Conservation (phyloP, 2,329 filamentous ascomycete species). For the Mycogone perniciosa region DNA sequence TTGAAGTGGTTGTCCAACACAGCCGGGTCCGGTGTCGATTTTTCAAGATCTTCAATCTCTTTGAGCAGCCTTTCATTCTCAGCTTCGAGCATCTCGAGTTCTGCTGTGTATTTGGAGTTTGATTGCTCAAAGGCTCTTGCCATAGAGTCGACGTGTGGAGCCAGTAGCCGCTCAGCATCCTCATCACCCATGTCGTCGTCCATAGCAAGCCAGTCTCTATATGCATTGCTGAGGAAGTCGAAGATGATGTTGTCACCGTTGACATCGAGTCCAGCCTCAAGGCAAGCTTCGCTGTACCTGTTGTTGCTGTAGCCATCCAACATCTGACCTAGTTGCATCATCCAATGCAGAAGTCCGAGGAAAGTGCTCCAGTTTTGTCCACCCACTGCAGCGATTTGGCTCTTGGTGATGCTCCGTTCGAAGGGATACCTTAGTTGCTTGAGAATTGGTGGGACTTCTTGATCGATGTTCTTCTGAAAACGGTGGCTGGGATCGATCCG, state of each 20-base stretch:
- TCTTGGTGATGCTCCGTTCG: slow-evolving; percentile 93
- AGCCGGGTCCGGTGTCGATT: slow-evolving; percentile 74
- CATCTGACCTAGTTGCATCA: slow-evolving; percentile 97
- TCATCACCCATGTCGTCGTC: slow-evolving; percentile 84
- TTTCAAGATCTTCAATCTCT: slow-evolving; percentile 85
- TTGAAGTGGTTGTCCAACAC: slow-evolving; percentile 85
- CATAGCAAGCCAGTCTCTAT: slow-evolving; percentile 88
- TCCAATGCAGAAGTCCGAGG: slow-evolving; percentile 90
- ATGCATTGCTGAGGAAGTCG: slow-evolving; percentile 81
- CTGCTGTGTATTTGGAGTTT: slow-evolving; percentile 77
- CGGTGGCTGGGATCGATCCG: slow-evolving; percentile 90
- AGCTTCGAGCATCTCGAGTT: slow-evolving; percentile 78
- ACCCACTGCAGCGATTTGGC: slow-evolving; percentile 87
- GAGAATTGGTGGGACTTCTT: slow-evolving; percentile 85
- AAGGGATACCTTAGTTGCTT: slow-evolving; percentile 94
- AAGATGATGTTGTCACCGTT: slow-evolving; percentile 90
- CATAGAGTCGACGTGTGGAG: slow-evolving; percentile 84
- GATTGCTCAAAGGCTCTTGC: slow-evolving; percentile 76
- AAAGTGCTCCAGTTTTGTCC: slow-evolving; percentile 97
- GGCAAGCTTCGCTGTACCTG: slow-evolving; percentile 83
- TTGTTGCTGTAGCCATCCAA: slow-evolving; percentile 74
- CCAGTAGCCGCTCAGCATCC: slow-evolving; percentile 70
- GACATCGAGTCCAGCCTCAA: slow-evolving; percentile 82
- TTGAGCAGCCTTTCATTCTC: slow-evolving; percentile 75
- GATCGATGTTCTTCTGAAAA: slow-evolving; percentile 91